Conservation (phyloP, 306 rosid species). For the Pyrus communis region DNA sequence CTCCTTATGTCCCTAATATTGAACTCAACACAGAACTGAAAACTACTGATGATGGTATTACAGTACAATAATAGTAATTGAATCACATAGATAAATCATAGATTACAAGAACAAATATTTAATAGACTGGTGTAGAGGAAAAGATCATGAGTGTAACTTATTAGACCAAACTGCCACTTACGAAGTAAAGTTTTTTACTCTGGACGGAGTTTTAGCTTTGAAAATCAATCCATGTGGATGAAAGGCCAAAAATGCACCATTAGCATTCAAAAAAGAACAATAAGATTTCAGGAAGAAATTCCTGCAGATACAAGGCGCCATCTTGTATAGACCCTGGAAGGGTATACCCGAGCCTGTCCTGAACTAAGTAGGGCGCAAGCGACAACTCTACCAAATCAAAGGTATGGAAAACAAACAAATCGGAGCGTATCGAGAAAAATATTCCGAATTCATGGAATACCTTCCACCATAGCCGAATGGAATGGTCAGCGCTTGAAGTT, state of each 20-base stretch:
- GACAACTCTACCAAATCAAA: background rate
- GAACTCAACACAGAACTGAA: background rate
- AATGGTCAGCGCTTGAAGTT: conserved; percentile 77
- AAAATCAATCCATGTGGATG: too few relatives aligned
- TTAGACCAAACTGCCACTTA: background rate
- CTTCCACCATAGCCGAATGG: conserved; percentile 85
- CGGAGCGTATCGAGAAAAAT: background rate
- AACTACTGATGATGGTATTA: background rate
- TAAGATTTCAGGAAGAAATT: too few relatives aligned
- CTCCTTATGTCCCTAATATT: background rate
- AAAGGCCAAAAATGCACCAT: too few relatives aligned
- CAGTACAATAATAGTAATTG: background rate
- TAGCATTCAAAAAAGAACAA: too few relatives aligned
- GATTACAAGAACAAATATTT: background rate
- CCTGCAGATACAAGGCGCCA: too few relatives aligned
- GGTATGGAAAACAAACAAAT: background rate
- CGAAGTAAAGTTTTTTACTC: too few relatives aligned
- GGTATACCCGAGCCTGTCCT: too few relatives aligned
- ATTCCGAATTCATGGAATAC: conserved; percentile 27
- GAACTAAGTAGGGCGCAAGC: too few relatives aligned
- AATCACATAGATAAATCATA: background rate
- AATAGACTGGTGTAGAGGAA: background rate
- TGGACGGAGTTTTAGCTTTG: too few relatives aligned
- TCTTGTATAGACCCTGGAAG: too few relatives aligned
- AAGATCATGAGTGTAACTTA: background rate